A percentile compares a stretch with the other conserved stretches of the same genome.
These are phyloP conservation scores for Plasmodium cynomolgi DNA, from an alignment of 169 alveolate species.

Conservation along the genomic window DNA sequence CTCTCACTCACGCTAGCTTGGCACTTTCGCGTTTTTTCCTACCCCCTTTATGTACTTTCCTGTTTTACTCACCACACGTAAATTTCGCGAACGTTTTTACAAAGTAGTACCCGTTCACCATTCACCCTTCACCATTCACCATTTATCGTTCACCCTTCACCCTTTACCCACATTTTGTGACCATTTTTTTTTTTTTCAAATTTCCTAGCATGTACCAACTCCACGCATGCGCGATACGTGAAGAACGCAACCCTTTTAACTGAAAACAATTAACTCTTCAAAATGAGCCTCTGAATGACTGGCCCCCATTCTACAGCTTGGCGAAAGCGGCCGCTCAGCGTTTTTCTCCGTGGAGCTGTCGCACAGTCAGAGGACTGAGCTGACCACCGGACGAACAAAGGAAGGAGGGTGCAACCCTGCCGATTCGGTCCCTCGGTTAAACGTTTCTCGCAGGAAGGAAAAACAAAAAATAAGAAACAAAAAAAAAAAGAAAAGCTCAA, in stretches of 20 bases:
- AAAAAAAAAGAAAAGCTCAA: neutral
- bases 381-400: neutral
- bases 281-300: neutral
- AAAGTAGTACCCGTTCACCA: neutral
- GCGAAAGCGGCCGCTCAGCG: neutral
- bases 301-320: neutral
- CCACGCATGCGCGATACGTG: neutral
- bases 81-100: neutral
- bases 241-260: neutral
- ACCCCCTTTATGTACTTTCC: neutral
- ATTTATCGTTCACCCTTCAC: neutral
- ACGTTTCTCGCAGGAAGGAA: neutral
- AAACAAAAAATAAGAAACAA: neutral
- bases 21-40: neutral
- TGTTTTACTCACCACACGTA: neutral
- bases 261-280: neutral
- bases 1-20: neutral
- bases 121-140: neutral
- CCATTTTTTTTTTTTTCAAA: neutral
- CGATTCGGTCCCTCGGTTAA: neutral
- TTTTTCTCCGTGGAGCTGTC: neutral
- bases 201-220: neutral
- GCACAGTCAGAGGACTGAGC: neutral
- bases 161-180: neutral
- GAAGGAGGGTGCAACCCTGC: neutral